phyloP scores from a whole-genome alignment of 768 basidiomycete genomes.

The Lentinula detonsa region DNA sequence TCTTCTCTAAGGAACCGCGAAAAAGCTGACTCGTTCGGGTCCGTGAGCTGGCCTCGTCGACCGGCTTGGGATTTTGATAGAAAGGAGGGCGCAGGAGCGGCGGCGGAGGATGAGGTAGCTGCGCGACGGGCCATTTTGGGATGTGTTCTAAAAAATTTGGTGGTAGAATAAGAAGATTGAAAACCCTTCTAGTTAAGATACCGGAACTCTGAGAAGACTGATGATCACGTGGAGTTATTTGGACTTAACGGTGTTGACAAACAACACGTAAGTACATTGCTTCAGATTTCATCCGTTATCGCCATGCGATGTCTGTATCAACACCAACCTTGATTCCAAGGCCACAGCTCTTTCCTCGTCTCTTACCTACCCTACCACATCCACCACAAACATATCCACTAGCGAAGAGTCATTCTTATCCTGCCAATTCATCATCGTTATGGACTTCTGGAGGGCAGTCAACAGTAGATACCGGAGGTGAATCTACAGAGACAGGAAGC shows the following conservation, averaged over 20 bases:
- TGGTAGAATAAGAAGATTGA: neutral
- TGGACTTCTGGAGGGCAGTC: neutral
- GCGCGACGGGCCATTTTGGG: conserved; percentile 62
- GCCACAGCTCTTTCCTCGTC: conserved; percentile 53
- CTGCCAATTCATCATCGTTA: conserved; percentile 14
- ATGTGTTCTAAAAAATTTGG: neutral
- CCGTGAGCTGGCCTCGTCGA: conserved; percentile 33
- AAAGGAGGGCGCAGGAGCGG: conserved; percentile 43
- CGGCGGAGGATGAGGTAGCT: conserved; percentile 42
- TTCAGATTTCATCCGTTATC: neutral
- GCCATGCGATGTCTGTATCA: conserved; percentile 23
- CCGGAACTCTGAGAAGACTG: neutral
- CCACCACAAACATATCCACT: conserved; percentile 60
- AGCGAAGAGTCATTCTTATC: conserved; percentile 35
- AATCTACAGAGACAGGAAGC: neutral
- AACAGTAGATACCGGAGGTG: neutral
- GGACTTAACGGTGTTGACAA: neutral
- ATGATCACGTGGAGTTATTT: neutral
- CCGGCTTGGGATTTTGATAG: conserved; percentile 37
- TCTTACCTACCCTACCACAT: conserved; percentile 42
- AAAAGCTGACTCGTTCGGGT: conserved; percentile 61
- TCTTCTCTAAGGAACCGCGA: conserved; percentile 56
- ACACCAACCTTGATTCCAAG: conserved; percentile 73
- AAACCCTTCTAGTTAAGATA: too few species aligned
- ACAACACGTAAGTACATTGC: neutral